Conservation (phyloP, 768 basidiomycete species). For the Mycena olivaceomarginata region DNA sequence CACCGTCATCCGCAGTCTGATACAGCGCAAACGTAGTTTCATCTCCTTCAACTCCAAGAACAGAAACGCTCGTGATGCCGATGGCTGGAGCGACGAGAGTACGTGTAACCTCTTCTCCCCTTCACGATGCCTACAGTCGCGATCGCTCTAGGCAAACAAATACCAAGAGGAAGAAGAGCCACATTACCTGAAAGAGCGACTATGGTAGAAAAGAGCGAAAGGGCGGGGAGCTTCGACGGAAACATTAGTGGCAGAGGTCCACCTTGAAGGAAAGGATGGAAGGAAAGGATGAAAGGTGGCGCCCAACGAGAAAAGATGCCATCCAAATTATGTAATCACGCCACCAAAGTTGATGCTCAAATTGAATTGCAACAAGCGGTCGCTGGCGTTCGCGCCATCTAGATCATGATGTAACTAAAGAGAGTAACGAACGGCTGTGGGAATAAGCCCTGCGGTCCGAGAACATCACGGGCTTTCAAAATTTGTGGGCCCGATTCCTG, state of each 20-base stretch:
- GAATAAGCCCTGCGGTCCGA: too few species aligned
- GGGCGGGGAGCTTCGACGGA: constrained; percentile 18
- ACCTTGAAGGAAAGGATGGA: neutral
- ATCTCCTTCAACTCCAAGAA: constrained; percentile 34
- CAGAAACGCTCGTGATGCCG: constrained; percentile 32
- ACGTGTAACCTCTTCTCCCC: constrained; percentile 29
- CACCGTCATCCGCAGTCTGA: constrained; percentile 32
- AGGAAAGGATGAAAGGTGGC: too few species aligned
- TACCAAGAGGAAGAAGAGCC: constrained; percentile 26
- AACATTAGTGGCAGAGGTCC: constrained; percentile 11
- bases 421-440: too few species aligned
- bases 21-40: constrained; percentile 36
- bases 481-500: too few species aligned
- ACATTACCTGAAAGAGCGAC: constrained; percentile 32
- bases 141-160: constrained; percentile 19
- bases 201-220: constrained; percentile 29
- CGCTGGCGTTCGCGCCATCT: too few species aligned
- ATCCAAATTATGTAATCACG: neutral
- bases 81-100: constrained; percentile 32
- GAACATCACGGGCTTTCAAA: too few species aligned
- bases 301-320: constrained; percentile 6
- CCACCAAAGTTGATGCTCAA: too few species aligned
- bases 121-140: constrained; percentile 21
- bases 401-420: too few species aligned
- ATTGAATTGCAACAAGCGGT: too few species aligned